Conservation (phyloP, 2,329 filamentous ascomycete genomes). For the Aspergillus sp. region DNA sequence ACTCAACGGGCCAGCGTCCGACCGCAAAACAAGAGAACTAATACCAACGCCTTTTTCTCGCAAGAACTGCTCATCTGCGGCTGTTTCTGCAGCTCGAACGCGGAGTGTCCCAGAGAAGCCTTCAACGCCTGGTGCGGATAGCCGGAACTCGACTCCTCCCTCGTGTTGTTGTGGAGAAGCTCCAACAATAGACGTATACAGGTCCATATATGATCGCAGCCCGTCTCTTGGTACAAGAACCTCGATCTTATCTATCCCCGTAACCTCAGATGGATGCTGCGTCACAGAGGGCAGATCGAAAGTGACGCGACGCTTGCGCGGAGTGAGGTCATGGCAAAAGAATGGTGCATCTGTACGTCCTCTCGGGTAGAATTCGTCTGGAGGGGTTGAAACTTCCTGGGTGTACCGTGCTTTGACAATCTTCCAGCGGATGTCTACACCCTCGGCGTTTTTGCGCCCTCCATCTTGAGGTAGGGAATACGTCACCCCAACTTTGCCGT, state of each 20-base stretch:
- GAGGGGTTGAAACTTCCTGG: background rate
- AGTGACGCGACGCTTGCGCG: conserved; percentile 9
- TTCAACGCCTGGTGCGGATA: conserved; percentile 3
- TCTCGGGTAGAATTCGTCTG: conserved; percentile 8
- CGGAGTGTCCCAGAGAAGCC: conserved; percentile 3
- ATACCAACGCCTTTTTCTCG: conserved; percentile 12
- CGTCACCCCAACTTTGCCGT: conserved; percentile 6
- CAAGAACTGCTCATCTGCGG: conserved; percentile 11
- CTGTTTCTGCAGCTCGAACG: conserved; percentile 1
- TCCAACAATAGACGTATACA: conserved; percentile 13
- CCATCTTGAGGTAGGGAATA: conserved; percentile 9
- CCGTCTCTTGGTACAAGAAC: conserved; percentile 7
- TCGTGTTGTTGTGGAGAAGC: background rate
- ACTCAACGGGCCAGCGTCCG: background rate
- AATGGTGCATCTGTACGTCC: conserved; percentile 14
- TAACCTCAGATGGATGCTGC: conserved; percentile 10
- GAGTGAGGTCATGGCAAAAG: conserved; percentile 18
- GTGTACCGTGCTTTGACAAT: conserved; percentile 8
- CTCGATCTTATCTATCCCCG: conserved; percentile 11
- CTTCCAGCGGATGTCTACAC: conserved; percentile 12
- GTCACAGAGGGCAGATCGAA: background rate
- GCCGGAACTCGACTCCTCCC: background rate
- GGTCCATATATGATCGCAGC: background rate
- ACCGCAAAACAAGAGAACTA: conserved; percentile 5
- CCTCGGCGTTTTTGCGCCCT: conserved; percentile 7